phyloP scores from a whole-genome alignment of 441 rosid genomes.

The Adansonia madagascariensis region DNA sequence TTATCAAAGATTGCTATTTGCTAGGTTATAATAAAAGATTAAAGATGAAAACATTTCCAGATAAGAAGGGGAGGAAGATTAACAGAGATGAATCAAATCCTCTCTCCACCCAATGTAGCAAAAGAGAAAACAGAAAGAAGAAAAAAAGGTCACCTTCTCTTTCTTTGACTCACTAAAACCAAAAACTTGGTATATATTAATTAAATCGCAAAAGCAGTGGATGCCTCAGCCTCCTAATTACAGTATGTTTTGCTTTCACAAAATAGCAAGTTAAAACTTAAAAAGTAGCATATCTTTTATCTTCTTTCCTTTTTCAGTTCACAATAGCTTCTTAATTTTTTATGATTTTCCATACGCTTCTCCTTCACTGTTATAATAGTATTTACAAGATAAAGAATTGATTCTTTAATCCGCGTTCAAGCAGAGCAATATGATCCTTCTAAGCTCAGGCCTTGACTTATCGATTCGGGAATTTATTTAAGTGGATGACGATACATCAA shows the following conservation, averaged over 20 bases:
- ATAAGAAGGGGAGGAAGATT: not conserved
- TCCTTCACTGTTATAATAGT: not conserved
- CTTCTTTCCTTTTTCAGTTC: not conserved
- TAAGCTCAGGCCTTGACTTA: not conserved
- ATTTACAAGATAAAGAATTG: not conserved
- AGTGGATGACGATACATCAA: slow-evolving; percentile 18
- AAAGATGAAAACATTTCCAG: not conserved
- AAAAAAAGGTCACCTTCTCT: not conserved
- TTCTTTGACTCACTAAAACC: not conserved
- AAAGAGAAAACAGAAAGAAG: no score
- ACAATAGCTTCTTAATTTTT: no score
- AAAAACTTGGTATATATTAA: not conserved
- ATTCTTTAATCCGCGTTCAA: slow-evolving; percentile 1
- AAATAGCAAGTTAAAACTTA: not conserved
- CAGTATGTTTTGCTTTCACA: no score
- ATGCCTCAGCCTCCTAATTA: no score
- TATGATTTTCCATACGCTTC: not conserved
- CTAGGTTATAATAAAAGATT: not conserved
- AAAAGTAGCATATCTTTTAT: not conserved
- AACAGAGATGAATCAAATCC: not conserved
- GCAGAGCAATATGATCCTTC: not conserved
- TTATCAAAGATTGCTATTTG: not conserved
- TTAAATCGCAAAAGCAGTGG: no score
- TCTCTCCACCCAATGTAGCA: not conserved
- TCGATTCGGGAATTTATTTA: not conserved